phyloP scores from a whole-genome alignment of 2,329 filamentous ascomycete species.

The Tricladium varicosporioides region DNA sequence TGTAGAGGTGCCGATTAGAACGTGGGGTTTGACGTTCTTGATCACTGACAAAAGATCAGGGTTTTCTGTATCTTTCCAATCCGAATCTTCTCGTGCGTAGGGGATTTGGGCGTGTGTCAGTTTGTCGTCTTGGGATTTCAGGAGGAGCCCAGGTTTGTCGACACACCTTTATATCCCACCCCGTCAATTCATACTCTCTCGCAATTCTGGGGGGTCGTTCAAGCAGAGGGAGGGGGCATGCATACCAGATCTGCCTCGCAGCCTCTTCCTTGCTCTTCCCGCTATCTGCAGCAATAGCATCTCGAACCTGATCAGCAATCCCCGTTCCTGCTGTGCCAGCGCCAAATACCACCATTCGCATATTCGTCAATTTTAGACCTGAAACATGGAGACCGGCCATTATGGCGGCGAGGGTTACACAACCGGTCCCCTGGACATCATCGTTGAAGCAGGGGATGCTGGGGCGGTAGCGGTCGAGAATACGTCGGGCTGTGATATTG shows the following conservation, averaged over 20 bases:
- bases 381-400: constrained; percentile 72
- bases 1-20: constrained; percentile 82
- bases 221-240: neutral
- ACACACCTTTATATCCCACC: constrained; percentile 56
- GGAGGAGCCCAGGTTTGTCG: constrained; percentile 76
- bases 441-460: constrained; percentile 86
- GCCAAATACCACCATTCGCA: constrained; percentile 74
- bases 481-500: constrained; percentile 51
- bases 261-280: constrained; percentile 71
- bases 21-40: constrained; percentile 70
- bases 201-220: neutral
- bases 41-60: constrained; percentile 65
- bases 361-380: constrained; percentile 62
- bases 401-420: constrained; percentile 80
- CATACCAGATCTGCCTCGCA: constrained; percentile 72
- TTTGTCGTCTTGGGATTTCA: constrained; percentile 57
- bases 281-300: constrained; percentile 71
- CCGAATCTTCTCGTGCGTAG: constrained; percentile 62
- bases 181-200: neutral
- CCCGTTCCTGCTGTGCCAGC: constrained; percentile 80
- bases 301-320: constrained; percentile 80
- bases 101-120: constrained; percentile 65
- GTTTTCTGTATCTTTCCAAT: constrained; percentile 59
- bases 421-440: constrained; percentile 86
- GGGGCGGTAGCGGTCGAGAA: constrained; percentile 73